Percentiles rank a stretch among this genome's conserved stretches.
Conservation (phyloP, 1,284 basidiomycete genomes). For the Puccinia hordei region DNA sequence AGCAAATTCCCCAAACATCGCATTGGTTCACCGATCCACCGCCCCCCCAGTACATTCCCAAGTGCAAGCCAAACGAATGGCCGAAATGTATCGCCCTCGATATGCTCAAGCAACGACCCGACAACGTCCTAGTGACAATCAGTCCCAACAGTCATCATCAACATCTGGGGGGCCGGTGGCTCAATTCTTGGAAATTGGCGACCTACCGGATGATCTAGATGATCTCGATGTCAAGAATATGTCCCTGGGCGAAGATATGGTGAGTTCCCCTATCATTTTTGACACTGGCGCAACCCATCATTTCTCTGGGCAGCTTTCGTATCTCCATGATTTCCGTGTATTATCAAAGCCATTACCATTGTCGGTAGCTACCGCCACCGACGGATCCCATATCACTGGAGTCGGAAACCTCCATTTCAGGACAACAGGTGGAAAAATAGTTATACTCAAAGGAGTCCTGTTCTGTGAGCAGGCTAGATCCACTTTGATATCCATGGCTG, state of each 20-base stretch:
- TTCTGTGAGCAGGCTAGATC: neutral
- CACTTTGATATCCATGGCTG: conserved; percentile 14
- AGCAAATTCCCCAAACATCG: no score
- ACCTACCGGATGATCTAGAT: neutral
- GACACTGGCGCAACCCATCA: neutral
- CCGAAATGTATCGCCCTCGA: neutral
- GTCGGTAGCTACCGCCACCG: neutral
- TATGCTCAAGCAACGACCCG: neutral
- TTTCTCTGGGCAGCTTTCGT: neutral
- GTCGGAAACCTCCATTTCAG: neutral
- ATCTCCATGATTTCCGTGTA: neutral
- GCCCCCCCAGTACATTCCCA: neutral
- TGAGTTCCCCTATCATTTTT: neutral
- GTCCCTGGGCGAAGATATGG: neutral
- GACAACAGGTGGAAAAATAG: neutral
- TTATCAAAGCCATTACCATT: neutral
- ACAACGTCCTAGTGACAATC: neutral
- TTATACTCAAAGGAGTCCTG: neutral
- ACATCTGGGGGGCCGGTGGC: no score
- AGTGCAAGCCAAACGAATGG: neutral
- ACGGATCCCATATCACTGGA: neutral
- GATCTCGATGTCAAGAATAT: neutral
- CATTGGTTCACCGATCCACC: neutral
- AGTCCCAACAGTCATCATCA: neutral
- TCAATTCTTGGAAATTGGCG: neutral